These are phyloP conservation scores for Scenedesmus sp. DNA, from an alignment of 163 green algal species.

Conservation along the genomic window DNA sequence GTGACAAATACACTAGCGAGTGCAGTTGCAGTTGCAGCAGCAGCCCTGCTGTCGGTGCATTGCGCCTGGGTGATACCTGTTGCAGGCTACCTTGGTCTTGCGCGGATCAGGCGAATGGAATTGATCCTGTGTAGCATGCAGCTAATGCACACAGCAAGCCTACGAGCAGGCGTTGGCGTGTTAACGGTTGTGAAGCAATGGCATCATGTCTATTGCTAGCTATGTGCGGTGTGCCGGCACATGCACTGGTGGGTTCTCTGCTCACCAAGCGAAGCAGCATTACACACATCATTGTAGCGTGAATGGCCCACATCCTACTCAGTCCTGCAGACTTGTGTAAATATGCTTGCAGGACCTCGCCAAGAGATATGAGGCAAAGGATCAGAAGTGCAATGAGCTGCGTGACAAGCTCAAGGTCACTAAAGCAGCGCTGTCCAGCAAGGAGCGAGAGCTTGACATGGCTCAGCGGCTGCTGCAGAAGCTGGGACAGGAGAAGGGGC, in stretches of 20 bases:
- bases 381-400: conserved; percentile 43
- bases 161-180: background rate
- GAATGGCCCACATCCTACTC: background rate
- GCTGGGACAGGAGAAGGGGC: conserved; percentile 26
- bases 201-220: background rate
- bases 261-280: background rate
- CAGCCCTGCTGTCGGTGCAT: background rate
- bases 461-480: conserved; percentile 36
- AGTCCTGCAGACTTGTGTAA: background rate
- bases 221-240: background rate
- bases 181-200: background rate
- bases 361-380: conserved; percentile 44
- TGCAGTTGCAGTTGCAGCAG: background rate
- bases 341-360: conserved; percentile 32
- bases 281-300: background rate
- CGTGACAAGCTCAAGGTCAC: conserved; percentile 42
- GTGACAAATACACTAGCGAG: background rate
- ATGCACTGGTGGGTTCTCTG: background rate
- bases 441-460: conserved; percentile 38
- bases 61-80: background rate
- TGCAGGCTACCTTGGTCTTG: background rate
- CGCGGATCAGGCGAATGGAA: background rate
- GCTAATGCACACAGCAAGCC: background rate
- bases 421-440: conserved; percentile 19
- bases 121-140: background rate